A percentile compares a stretch with the other conserved stretches of the same genome.
Conservation (phyloP, 495 filamentous ascomycete species). For the Penicillium angulare region DNA sequence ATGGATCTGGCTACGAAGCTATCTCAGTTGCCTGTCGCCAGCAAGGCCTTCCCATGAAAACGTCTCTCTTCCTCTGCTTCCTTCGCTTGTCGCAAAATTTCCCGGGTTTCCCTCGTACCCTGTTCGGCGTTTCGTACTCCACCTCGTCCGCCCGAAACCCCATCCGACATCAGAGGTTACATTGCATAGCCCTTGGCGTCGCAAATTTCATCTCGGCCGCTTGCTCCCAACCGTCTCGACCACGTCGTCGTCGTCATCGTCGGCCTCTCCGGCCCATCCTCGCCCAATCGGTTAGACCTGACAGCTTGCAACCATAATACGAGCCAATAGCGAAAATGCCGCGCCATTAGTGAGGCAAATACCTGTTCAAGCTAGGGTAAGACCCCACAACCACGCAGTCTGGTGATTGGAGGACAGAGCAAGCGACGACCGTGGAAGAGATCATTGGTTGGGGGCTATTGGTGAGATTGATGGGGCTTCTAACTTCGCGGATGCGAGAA, state of each 20-base stretch:
- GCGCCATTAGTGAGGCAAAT: neutral
- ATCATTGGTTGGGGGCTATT: too few species aligned
- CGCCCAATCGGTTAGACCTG: neutral
- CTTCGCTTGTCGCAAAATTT: too few species aligned
- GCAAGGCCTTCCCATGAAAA: too few species aligned
- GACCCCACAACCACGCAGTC: too few species aligned
- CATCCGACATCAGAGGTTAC: neutral
- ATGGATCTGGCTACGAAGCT: too few species aligned
- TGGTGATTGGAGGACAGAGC: too few species aligned
- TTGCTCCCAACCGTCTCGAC: neutral
- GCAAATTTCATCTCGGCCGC: neutral
- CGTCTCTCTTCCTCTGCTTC: too few species aligned
- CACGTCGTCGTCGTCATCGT: conserved; percentile 6
- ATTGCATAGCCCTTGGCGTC: neutral
- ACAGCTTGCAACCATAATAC: neutral
- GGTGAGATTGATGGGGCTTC: too few species aligned
- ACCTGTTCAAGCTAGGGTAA: neutral
- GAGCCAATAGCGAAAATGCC: conserved; percentile 9
- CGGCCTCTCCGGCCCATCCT: neutral
- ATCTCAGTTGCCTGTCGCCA: too few species aligned
- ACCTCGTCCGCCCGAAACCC: neutral
- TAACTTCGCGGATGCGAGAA: too few species aligned
- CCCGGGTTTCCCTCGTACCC: neutral
- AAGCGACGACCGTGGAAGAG: too few species aligned
- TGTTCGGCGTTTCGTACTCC: neutral